Evolutionary conservation across 257 asterid genomes (phyloP), one percentile per base, ranked within the genome.

Genomic region (Misopates orontium): DNA sequence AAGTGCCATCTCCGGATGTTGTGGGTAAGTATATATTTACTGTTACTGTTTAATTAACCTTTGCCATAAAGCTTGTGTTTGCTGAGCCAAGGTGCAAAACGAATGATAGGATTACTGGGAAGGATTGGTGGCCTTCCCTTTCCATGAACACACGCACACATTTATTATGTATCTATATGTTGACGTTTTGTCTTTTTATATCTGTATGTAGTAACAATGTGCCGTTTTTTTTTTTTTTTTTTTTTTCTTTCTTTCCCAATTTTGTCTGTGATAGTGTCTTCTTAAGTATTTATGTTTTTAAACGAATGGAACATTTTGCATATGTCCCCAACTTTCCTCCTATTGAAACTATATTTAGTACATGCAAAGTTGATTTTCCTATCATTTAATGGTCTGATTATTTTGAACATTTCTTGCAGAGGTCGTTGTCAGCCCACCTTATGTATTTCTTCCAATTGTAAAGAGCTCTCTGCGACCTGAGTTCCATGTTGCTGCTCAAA

Each of bases 341-440:
- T 8, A 36, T 36, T 36, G 42, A 36, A 36, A 36, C 10, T 36
- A 36, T 8, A 28, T 28, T 16, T 2, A 0, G 39, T 28, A 31
- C 44, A 23, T 44, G 67, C 17, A 16, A 22, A 36, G 14, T 4
- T 40, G 10, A 39, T 53, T 62, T 63, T 51, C 39, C 36, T 51
- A 19, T 61, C 11, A 39, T 49, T 9, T 68, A 18, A 59, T 64
- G 14, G 42, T 71, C 69, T 66, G 41, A 32, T 69, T 41, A 70
- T 23, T 45, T 71, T 47, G 44, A 21, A 16, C 32, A 8, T 49
- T 64, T 63, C 55, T 10, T 70, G 83, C 92, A 94, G 99, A 94
- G 82, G 99, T 94, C 58, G 97, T 94, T 79, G 89, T 94, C 78
- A 90, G 97, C 79, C 97, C 97, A 56, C 99, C 97, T 25, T 94